Conservation (phyloP, 164 flowering plant genomes). For the Magnolia changhungtana region DNA sequence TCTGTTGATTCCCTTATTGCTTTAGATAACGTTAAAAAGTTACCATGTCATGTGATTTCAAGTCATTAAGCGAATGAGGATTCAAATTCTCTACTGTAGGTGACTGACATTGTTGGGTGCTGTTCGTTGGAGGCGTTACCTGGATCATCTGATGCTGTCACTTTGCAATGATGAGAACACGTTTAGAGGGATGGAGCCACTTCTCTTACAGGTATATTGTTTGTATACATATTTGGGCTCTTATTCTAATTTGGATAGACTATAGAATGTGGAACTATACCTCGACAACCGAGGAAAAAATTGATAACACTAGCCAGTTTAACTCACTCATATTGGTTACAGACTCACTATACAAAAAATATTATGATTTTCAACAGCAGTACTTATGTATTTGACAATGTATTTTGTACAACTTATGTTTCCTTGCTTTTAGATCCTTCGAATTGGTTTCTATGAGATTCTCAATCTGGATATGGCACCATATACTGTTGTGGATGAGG, state of each 20-base stretch:
- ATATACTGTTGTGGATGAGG: slow-evolving; percentile 97
- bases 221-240: background rate
- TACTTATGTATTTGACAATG: too few relatives aligned
- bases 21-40: background rate
- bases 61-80: background rate
- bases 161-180: slow-evolving; percentile 55
- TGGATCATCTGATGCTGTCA: slow-evolving; percentile 72
- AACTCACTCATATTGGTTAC: too few relatives aligned
- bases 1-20: background rate
- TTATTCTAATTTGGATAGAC: background rate
- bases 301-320: too few relatives aligned
- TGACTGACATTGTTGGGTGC: slow-evolving; percentile 90
- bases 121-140: slow-evolving; percentile 87
- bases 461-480: slow-evolving; percentile 88
- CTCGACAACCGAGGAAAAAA: too few relatives aligned
- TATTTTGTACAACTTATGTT: background rate
- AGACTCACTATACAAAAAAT: too few relatives aligned
- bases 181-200: slow-evolving; percentile 79
- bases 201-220: slow-evolving; percentile 69
- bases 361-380: too few relatives aligned
- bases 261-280: background rate
- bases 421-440: slow-evolving; percentile 58
- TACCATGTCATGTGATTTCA: background rate
- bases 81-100: slow-evolving; percentile 33
- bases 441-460: slow-evolving; percentile 88